Conservation (phyloP, 2,329 filamentous ascomycete genomes). For the Diaporthe batatas region DNA sequence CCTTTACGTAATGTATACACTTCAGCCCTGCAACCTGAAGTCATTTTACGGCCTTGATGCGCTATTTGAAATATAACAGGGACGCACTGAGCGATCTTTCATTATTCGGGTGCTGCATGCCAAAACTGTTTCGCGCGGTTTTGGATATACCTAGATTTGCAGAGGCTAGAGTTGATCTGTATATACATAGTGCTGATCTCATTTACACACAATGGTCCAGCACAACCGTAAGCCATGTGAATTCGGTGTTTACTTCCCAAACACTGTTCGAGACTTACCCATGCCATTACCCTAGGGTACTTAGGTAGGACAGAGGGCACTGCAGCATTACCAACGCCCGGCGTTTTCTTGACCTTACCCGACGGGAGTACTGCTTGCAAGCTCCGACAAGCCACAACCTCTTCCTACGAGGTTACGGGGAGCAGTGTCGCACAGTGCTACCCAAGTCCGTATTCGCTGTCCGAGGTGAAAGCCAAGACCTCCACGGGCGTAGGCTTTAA, state of each 20-base stretch:
- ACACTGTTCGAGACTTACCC: no score
- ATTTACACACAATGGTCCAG: neutral
- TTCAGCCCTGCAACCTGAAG: neutral
- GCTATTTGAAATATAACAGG: neutral
- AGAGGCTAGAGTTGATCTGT: neutral
- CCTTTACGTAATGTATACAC: conserved; percentile 6
- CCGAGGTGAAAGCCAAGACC: neutral
- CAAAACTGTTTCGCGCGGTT: neutral
- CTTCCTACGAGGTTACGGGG: neutral
- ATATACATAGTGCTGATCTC: no score
- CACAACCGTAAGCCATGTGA: neutral
- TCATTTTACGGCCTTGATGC: neutral
- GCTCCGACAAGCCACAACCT: no score
- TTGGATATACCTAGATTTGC: neutral
- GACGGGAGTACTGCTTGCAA: neutral
- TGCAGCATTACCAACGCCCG: neutral
- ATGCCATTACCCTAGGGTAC: no score
- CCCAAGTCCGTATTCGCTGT: neutral
- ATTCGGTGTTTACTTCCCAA: neutral
- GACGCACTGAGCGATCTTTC: no score
- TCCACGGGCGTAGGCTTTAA: neutral
- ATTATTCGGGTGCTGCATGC: no score
- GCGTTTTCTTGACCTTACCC: neutral
- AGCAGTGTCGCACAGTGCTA: neutral
- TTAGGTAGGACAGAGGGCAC: neutral